Base-by-base conservation (phyloP, 306 rosid species). In the Vigna trinervia region DNA sequence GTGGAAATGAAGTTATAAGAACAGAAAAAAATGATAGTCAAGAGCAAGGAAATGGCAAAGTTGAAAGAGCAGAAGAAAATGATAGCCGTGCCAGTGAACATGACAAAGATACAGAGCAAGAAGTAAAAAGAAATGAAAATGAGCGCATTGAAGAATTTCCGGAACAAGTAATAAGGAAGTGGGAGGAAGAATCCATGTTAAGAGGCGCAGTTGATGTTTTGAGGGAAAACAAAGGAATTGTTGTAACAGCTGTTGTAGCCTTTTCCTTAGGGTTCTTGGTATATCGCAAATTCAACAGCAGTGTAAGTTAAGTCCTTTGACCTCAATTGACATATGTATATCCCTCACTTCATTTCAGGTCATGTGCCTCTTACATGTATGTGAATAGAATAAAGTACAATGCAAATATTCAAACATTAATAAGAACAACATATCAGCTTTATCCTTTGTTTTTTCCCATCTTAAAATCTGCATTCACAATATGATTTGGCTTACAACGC, bases 191-290 rank as follows among this genome's bases (percentile, higher is more conserved):
- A 32, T 50, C 85, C 8, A 47, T 66, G 59, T 51, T 86, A 38
- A 77, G 38, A 78, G 78, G 32, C 78, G 82, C 86, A 60, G 32
- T 36, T 36, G 65, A 77, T 30, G 57, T 82, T 62, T 60, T 89
- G 81, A 79, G 46, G 3, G 76, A 78, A 45, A 86, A 89, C 88
- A 90, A 79, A 84, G 86, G 81, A 66, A 79, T 86, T 57, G 74
- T 90, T 26, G 28, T 84, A 23, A 79, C 94, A 41, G 94, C 93
- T 26, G 57, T 83, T 11, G 1, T 90, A 57, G 94, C 94, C 4
- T 90, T 93, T 74, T 86, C 93, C 17, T 57, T 93, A 20, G 93
- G 94, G 69, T 2, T 89, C 65, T 72, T 81, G 0, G 58, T 85
- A 48, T 81, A 91, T 80, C 82, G 74, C 1, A 61, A 80, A 77